phyloP scores from a whole-genome alignment of 192 early-diverging fungal genomes.

The Backusella mclennaniae region DNA sequence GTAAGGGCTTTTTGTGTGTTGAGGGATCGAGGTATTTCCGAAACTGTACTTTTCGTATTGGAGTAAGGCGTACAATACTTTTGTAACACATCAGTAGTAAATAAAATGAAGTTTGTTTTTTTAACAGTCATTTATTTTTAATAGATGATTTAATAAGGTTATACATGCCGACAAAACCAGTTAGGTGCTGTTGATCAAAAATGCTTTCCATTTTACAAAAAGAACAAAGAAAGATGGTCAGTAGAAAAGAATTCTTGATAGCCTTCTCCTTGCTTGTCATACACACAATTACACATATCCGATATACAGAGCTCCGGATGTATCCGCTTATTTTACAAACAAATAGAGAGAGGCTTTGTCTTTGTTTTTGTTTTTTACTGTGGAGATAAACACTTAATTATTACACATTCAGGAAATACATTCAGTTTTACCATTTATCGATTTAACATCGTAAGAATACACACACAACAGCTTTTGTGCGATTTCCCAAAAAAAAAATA shows the following conservation, averaged over 20 bases:
- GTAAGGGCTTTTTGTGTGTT: not conserved
- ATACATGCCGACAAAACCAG: not conserved
- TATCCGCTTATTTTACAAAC: not conserved
- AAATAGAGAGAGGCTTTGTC: not conserved
- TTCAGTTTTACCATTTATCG: not conserved
- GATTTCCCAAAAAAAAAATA: not conserved
- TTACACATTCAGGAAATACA: not conserved
- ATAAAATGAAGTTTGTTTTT: not conserved
- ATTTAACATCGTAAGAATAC: not conserved
- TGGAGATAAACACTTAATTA: not conserved
- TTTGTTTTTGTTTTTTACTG: not conserved
- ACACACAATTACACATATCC: not conserved
- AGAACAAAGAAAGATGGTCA: not conserved
- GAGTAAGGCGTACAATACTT: not conserved
- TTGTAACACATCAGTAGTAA: not conserved
- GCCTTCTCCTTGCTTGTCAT: not conserved
- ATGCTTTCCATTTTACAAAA: not conserved
- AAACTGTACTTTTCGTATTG: constrained; percentile 5
- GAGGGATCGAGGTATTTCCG: constrained; percentile 9
- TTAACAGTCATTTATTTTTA: not conserved
- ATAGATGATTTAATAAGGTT: not conserved
- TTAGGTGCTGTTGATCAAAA: not conserved
- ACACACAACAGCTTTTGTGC: not conserved
- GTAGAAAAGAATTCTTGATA: not conserved
- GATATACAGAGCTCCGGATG: constrained; percentile 1